Base-by-base conservation (phyloP, 108 stramenopile genomes). In the Parietichytrium sp. region DNA sequence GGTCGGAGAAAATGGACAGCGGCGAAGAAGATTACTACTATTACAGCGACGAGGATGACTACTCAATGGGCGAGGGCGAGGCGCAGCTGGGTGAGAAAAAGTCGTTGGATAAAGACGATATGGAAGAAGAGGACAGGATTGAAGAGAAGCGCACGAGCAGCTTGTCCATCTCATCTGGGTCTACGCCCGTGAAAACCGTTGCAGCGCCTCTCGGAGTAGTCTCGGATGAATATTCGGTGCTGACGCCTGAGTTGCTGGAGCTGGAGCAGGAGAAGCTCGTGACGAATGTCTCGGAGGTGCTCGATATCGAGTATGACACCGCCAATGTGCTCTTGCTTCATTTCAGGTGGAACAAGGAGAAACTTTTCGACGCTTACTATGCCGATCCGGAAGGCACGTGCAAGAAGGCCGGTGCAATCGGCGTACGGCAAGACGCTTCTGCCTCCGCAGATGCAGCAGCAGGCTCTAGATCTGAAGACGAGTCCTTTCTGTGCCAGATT, bases 261-360 rank as follows among this genome's bases (percentile, higher is more conserved):
- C 38, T 42, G 12, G 61, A 72, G 51, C 81, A 93, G 92, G 84
- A 89, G 36, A 87, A 87, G 36, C 88, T 87, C 23, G 51, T 93
- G 48, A 86, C 83, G 47, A 92, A 95, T 77, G 92, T 92, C 3
- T 79, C 85, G 15, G 94, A 95, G 51, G 89, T 97, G 29, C 89
- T 97, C 8, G 93, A 90, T 36, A 88, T 95, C 48, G 88, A 95
- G 7, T 78, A 55, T 10, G 83, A 90, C 51, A 93, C 92, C 15
- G 95, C 96, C 29, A 82, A 90, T 16, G 92, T 92, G 27, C 90
- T 99, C 45, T 87, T 99, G 84, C 92, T 95, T 12, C 85, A 93
- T 54, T 84, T 91, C 83, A 92, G 91, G 51, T 99, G 95, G 95
- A 92, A 93, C 81, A 94, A 94, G 82, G 97, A 99, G 83, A 84